Evolutionary conservation across 1,139 yeast genomes (phyloP).

Genomic region (Kluyveromyces marxianus): DNA sequence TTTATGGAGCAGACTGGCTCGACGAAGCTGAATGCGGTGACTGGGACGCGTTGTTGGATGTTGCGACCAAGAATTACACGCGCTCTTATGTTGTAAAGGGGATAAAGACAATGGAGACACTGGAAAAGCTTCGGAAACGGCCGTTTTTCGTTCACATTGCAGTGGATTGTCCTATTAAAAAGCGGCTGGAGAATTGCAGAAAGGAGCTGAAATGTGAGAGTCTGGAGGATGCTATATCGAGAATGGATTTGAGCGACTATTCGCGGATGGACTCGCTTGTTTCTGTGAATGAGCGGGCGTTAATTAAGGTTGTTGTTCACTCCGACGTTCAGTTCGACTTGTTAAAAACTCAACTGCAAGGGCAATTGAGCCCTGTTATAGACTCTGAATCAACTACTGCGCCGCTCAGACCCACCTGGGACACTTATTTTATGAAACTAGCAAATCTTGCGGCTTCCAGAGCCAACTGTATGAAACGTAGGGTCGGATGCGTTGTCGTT

Average conservation of each 20-base stretch:
- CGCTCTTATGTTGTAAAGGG: conserved; percentile 54
- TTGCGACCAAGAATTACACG: conserved; percentile 66
- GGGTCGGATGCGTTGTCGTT: conserved; percentile 94
- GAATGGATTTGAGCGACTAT: conserved; percentile 17
- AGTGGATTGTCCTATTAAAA: conserved; percentile 62
- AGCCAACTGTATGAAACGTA: conserved; percentile 92
- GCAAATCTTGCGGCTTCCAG: conserved; percentile 91
- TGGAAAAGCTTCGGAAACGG: conserved; percentile 52
- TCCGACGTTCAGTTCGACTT: conserved; percentile 50
- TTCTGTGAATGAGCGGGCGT: conserved; percentile 44
- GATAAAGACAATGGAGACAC: conserved; percentile 37
- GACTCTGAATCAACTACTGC: conserved; percentile 34
- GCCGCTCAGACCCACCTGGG: conserved; percentile 91
- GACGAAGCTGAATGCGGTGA: conserved; percentile 30
- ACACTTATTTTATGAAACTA: conserved; percentile 83
- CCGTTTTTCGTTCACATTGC: conserved; percentile 83
- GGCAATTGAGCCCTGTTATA: conserved; percentile 42
- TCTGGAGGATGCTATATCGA: conserved; percentile 9
- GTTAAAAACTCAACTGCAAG: conserved; percentile 44
- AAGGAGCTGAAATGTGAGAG: conserved; percentile 2
- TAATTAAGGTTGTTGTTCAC: conserved; percentile 46
- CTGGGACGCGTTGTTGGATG: conserved; percentile 46
- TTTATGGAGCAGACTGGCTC: conserved; percentile 20
- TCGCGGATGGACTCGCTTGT: conserved; percentile 19
- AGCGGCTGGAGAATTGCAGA: conserved; percentile 44